Evolutionary conservation across 2,329 filamentous ascomycete species (phyloP).

Genomic region (Pezicula carpinea): DNA sequence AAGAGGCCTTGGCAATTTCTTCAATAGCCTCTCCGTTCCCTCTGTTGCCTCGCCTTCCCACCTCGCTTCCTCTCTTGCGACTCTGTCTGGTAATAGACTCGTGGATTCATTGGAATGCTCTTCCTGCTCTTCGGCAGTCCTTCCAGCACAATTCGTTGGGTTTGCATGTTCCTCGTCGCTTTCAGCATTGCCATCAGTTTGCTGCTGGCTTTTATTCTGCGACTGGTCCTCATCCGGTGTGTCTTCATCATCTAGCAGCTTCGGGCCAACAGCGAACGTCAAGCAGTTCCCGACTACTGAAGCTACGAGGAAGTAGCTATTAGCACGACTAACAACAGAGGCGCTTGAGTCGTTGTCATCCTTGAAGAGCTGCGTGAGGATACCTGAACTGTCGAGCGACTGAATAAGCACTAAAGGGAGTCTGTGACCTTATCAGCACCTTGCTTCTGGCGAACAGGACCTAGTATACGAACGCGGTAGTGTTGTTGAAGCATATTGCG

Average conservation of each 20-base stretch:
- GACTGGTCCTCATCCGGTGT: conserved; percentile 27
- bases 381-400: conserved; percentile 37
- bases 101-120: conserved; percentile 17
- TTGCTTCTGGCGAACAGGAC: background rate
- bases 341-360: conserved; percentile 34
- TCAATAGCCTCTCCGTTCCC: conserved; percentile 3
- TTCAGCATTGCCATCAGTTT: conserved; percentile 10
- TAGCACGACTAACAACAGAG: conserved; percentile 50
- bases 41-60: background rate
- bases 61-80: conserved; percentile 2
- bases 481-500: conserved; percentile 53
- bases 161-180: conserved; percentile 22
- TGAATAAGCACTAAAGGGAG: conserved; percentile 47
- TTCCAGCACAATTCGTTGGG: conserved; percentile 19
- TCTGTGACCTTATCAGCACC: background rate
- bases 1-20: conserved; percentile 16
- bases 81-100: conserved; percentile 12
- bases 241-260: conserved; percentile 43
- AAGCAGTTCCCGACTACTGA: conserved; percentile 57
- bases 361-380: conserved; percentile 44
- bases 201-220: conserved; percentile 11
- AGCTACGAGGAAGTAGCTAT: conserved; percentile 62
- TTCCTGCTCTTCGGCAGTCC: conserved; percentile 21
- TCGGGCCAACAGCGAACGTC: conserved; percentile 58
- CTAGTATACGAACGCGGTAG: conserved; percentile 35